These are phyloP conservation scores for Candolleomyces eurysporus DNA, from an alignment of 768 basidiomycete species.

Conservation along the genomic window DNA sequence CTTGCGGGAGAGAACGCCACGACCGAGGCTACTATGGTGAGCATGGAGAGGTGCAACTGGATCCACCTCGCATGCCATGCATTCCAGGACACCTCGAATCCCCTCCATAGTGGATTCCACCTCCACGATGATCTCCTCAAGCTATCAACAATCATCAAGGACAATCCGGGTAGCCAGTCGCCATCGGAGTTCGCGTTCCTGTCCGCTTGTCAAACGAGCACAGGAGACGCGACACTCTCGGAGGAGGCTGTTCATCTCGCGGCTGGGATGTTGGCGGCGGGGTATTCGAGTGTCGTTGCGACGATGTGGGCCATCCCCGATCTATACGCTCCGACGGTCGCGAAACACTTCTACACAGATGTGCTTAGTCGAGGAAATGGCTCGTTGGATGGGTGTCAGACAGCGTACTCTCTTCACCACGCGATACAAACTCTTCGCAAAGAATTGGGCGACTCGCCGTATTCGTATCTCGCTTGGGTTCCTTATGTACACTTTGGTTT, in stretches of 20 bases:
- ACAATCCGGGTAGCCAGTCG: not conserved
- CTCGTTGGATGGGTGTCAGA: not conserved
- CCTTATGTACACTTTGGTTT: no score
- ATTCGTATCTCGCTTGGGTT: constrained; percentile 6
- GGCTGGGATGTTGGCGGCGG: constrained; percentile 18
- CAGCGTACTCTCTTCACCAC: constrained; percentile 10
- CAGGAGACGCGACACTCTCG: constrained; percentile 10
- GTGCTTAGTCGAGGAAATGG: not conserved
- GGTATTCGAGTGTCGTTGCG: constrained; percentile 15
- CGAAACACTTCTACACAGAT: constrained; percentile 11
- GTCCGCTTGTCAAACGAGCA: constrained; percentile 18
- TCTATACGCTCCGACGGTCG: constrained; percentile 10
- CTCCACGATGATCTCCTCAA: constrained; percentile 10
- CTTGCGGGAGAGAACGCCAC: not conserved
- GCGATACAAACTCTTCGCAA: not conserved
- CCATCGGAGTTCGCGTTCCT: constrained; percentile 15
- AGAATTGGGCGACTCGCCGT: not conserved
- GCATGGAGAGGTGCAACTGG: constrained; percentile 11
- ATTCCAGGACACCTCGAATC: constrained; percentile 5
- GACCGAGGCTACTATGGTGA: not conserved
- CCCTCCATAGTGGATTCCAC: constrained; percentile 12
- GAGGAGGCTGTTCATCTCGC: constrained; percentile 19
- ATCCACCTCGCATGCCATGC: constrained; percentile 19
- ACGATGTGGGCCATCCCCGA: constrained; percentile 21
- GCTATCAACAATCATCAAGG: constrained; percentile 12